A percentile compares a stretch with the other conserved stretches of the same genome.
phyloP scores from a whole-genome alignment of 768 basidiomycete species.

The Termitomyces sp. region DNA sequence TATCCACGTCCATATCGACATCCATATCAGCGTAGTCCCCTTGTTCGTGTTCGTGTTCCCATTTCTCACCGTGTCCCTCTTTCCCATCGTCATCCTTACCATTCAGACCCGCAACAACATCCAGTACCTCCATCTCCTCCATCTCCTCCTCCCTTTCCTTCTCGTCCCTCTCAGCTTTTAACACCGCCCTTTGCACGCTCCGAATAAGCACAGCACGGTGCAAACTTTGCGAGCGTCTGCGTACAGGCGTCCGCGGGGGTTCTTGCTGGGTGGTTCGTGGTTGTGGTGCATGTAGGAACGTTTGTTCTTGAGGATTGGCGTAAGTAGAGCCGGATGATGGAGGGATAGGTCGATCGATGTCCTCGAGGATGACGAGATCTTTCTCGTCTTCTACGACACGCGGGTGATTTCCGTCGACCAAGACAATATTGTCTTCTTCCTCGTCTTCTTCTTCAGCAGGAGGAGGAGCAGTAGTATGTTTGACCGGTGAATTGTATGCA shows the following conservation, averaged over 20 bases:
- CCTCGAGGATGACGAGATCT: conserved; percentile 71
- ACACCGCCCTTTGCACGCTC: conserved; percentile 59
- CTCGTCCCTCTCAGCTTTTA: conserved; percentile 45
- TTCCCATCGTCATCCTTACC: conserved; percentile 16
- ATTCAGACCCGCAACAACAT: conserved; percentile 30
- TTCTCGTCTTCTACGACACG: conserved; percentile 66
- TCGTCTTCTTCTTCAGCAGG: conserved; percentile 24
- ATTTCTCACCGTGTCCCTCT: conserved; percentile 16
- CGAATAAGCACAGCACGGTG: conserved; percentile 70
- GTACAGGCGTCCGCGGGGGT: conserved; percentile 31
- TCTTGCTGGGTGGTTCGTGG: conserved; percentile 10
- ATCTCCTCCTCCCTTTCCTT: conserved; percentile 38
- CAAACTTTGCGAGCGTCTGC: conserved; percentile 37
- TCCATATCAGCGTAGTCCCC: conserved; percentile 17
- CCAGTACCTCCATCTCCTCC: conserved; percentile 49
- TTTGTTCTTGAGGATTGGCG: conserved; percentile 1
- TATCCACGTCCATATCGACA: conserved; percentile 23
- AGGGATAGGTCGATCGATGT: conserved; percentile 37
- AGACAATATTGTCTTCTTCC: conserved; percentile 46
- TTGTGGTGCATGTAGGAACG: conserved; percentile 12
- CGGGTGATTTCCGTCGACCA: conserved; percentile 65
- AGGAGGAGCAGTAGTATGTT: neutral
- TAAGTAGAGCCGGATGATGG: conserved; percentile 11
- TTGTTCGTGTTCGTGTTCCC: conserved; percentile 20
- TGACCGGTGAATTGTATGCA: conserved; percentile 2